Evolutionary conservation across 164 flowering plant genomes (phyloP).

Genomic region (Platanus orientalis): DNA sequence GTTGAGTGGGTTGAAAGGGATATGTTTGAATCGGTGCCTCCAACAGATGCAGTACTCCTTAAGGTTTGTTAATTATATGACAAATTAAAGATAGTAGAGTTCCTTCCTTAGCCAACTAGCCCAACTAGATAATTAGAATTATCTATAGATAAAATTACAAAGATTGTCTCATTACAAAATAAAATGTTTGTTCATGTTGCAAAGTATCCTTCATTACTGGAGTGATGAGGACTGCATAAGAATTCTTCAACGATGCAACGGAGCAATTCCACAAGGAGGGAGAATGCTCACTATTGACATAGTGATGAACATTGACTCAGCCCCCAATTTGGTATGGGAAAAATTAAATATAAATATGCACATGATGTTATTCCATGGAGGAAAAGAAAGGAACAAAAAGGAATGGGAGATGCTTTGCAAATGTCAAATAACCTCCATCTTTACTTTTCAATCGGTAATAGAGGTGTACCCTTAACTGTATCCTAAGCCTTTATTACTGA

Average conservation of each 20-base stretch:
- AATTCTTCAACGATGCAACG: constrained; percentile 13
- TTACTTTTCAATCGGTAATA: constrained; percentile 14
- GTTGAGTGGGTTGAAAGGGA: constrained; percentile 22
- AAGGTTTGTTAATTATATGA: constrained; percentile 24
- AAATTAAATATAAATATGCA: constrained; percentile 11
- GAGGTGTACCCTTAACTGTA: no score
- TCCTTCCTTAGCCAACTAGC: no score
- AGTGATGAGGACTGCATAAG: constrained; percentile 12
- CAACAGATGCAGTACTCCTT: constrained; percentile 31
- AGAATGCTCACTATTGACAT: constrained; percentile 15
- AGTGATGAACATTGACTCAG: constrained; percentile 5
- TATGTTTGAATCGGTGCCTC: constrained; percentile 31
- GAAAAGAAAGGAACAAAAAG: constrained; percentile 13
- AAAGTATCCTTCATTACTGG: constrained; percentile 21
- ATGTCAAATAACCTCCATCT: constrained; percentile 11
- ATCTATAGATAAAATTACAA: neutral
- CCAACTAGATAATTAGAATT: no score
- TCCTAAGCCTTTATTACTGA: no score
- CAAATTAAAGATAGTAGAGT: neutral
- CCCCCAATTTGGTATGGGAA: constrained; percentile 6
- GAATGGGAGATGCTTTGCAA: constrained; percentile 11
- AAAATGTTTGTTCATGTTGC: neutral
- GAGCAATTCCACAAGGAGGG: no score
- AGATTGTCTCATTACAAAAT: neutral
- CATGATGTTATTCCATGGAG: constrained; percentile 15